Evolutionary conservation across 2,329 filamentous ascomycete genomes (phyloP).

Genomic region (Alternaria postmessia): DNA sequence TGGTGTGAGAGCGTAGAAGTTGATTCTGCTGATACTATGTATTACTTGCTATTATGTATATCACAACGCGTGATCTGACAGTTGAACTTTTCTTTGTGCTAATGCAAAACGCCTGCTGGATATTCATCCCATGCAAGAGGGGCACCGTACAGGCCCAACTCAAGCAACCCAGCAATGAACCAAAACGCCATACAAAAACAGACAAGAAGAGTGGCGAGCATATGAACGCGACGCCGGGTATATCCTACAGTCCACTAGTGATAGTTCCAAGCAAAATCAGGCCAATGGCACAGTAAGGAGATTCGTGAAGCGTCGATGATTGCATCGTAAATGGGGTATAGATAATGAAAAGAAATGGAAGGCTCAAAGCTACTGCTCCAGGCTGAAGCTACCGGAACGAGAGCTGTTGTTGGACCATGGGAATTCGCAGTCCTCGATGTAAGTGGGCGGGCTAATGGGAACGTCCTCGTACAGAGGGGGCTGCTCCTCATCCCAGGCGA

Average conservation of each 20-base stretch:
- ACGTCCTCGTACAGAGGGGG: constrained; percentile 95
- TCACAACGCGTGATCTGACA: neutral
- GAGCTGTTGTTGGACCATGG: constrained; percentile 30
- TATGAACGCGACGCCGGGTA: constrained; percentile 27
- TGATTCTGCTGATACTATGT: constrained; percentile 10
- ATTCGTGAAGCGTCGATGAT: constrained; percentile 26
- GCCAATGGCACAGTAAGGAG: constrained; percentile 27
- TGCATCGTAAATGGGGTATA: constrained; percentile 12
- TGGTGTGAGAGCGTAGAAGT: constrained; percentile 7
- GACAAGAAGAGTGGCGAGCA: constrained; percentile 14
- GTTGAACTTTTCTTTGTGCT: constrained; percentile 3
- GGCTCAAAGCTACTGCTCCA: constrained; percentile 15
- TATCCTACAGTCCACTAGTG: constrained; percentile 36
- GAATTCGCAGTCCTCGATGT: constrained; percentile 45
- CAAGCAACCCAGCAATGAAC: constrained; percentile 14
- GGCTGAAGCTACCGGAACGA: constrained; percentile 37
- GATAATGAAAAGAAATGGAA: constrained; percentile 5
- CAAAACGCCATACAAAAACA: constrained; percentile 12
- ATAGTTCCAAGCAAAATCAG: constrained; percentile 27
- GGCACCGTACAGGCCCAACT: constrained; percentile 22
- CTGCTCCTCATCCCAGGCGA: constrained; percentile 96
- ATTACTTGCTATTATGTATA: constrained; percentile 6
- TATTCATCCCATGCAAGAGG: constrained; percentile 21
- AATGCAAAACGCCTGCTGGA: constrained; percentile 10
- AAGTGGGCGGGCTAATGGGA: constrained; percentile 78